Percentiles rank a stretch among this genome's conserved stretches.
Evolutionary conservation across 2,329 filamentous ascomycete genomes (phyloP).

Genomic region (Coniochaeta sp.): DNA sequence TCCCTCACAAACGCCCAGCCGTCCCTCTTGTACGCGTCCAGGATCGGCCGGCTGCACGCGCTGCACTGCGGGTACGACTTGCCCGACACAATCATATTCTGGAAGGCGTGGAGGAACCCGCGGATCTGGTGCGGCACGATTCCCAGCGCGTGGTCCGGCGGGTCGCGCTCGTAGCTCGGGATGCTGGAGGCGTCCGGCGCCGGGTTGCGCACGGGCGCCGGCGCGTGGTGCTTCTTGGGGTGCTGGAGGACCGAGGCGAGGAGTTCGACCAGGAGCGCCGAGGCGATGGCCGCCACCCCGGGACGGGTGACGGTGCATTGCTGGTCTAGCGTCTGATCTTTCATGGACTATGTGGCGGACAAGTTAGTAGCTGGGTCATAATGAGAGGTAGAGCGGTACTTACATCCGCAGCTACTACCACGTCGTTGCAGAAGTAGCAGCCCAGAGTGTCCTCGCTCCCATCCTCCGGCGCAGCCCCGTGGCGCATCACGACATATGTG

Average conservation of each 20-base stretch:
- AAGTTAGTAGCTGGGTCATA: conserved; percentile 2
- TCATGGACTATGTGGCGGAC: conserved; percentile 63
- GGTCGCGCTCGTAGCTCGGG: conserved; percentile 44
- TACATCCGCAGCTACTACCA: conserved; percentile 89
- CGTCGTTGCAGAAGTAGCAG: conserved; percentile 98
- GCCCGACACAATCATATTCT: conserved; percentile 66
- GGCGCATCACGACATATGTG: conserved; percentile 94
- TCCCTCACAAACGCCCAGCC: conserved; percentile 73
- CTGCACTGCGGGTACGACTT: conserved; percentile 75
- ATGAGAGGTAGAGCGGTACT: conserved; percentile 30
- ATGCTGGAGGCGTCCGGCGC: conserved; percentile 22
- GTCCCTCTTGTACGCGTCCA: conserved; percentile 58
- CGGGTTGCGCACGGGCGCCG: conserved; percentile 37
- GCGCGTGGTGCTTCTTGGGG: conserved; percentile 58
- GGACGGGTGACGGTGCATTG: conserved; percentile 96
- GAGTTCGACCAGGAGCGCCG: conserved; percentile 82
- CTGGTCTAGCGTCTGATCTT: conserved; percentile 91
- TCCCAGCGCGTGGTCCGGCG: conserved; percentile 52
- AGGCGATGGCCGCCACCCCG: conserved; percentile 86
- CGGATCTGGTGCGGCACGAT: conserved; percentile 75
- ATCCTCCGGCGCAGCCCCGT: conserved; percentile 60
- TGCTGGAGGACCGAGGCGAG: conserved; percentile 85
- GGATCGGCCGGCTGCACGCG: conserved; percentile 65
- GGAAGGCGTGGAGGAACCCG: conserved; percentile 67
- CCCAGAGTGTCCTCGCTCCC: conserved; percentile 64